These are phyloP conservation scores for Groenewaldozyma auringiensis DNA, from an alignment of 1,139 yeast species.

Conservation along the genomic window DNA sequence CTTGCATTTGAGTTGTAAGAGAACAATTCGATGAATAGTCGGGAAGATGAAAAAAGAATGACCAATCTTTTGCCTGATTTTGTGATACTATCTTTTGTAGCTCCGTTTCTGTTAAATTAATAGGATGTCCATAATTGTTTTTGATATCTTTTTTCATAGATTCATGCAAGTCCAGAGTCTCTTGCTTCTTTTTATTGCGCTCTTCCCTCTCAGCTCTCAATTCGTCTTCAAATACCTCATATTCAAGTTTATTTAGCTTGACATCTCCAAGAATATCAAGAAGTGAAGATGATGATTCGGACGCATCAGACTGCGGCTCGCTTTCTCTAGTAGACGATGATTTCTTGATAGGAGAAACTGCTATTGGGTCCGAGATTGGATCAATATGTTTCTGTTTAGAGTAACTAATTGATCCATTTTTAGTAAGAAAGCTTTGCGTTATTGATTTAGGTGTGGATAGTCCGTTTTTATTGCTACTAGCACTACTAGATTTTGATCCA, in stretches of 20 bases:
- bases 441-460: too few relatives aligned
- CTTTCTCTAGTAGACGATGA: too few relatives aligned
- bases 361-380: too few relatives aligned
- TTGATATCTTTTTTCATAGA: not conserved
- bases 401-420: too few relatives aligned
- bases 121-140: not conserved
- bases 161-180: not conserved
- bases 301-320: too few relatives aligned
- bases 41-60: not conserved
- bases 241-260: not conserved
- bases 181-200: not conserved
- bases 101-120: not conserved
- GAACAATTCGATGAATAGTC: not conserved
- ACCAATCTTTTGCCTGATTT: not conserved
- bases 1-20: not conserved
- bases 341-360: not conserved
- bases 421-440: too few relatives aligned
- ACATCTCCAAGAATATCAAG: not conserved
- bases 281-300: not conserved
- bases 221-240: not conserved
- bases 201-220: not conserved
- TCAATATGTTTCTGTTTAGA: too few relatives aligned
- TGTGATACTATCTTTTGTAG: not conserved
- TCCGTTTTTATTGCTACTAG: too few relatives aligned
- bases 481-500: too few relatives aligned